Percentiles rank a stretch among this genome's conserved stretches.
phyloP scores from a whole-genome alignment of 1,284 basidiomycete species.

The Ceratobasidium theobromae region DNA sequence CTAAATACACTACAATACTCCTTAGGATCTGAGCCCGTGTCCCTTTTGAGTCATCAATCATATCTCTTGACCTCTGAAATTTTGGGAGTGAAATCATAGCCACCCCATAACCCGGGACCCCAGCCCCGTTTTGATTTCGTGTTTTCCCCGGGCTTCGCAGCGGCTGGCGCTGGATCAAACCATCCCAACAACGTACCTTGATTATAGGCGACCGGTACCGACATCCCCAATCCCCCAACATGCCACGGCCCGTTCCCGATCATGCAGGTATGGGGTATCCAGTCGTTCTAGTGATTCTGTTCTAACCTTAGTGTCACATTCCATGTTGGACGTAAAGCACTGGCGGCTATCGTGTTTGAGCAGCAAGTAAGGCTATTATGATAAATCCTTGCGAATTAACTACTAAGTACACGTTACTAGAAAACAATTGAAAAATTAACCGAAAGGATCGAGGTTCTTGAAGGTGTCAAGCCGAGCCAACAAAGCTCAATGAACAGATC shows the following conservation, averaged over 20 bases:
- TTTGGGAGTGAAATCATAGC: conserved; percentile 5
- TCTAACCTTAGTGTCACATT: too few relatives aligned
- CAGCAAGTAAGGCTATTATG: neutral
- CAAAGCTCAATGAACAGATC: neutral
- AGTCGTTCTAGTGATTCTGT: too few relatives aligned
- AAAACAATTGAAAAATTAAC: neutral
- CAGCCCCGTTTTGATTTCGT: neutral
- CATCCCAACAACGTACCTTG: too few relatives aligned
- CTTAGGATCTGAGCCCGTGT: too few relatives aligned
- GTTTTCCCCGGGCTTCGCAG: too few relatives aligned
- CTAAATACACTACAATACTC: neutral
- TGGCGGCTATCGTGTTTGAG: neutral
- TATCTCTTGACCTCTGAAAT: neutral
- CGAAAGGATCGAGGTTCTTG: neutral
- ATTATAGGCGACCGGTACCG: too few relatives aligned
- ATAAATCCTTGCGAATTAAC: neutral
- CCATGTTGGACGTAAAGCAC: too few relatives aligned
- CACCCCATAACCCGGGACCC: conserved; percentile 24
- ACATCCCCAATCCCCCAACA: too few relatives aligned
- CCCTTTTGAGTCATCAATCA: neutral
- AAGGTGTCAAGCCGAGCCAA: neutral
- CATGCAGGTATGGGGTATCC: too few relatives aligned
- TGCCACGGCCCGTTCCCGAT: too few relatives aligned
- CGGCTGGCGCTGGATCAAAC: too few relatives aligned
- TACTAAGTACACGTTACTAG: neutral